Conservation (phyloP, 1,284 basidiomycete species). For the Volvariella surrecta region DNA sequence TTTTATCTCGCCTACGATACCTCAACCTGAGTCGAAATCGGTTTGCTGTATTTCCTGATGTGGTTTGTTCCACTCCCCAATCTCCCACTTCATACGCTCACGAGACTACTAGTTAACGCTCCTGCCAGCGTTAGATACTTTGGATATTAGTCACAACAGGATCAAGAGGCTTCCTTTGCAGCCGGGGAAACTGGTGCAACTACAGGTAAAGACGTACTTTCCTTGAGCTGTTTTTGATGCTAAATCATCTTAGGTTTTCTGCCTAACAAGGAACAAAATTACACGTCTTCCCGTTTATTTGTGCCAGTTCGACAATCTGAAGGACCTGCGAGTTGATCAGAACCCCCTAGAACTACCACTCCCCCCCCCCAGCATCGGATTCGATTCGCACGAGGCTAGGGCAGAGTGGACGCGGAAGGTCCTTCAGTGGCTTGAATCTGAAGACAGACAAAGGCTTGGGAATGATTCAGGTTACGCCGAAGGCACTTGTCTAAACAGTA, state of each 20-base stretch:
- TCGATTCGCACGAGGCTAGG: slow-evolving; percentile 44
- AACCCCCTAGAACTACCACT: slow-evolving; percentile 94
- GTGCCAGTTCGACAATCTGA: slow-evolving; percentile 62
- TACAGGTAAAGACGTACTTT: slow-evolving; percentile 46
- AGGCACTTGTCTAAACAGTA: slow-evolving; percentile 28
- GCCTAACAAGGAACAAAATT: slow-evolving; percentile 81
- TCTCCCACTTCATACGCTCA: slow-evolving; percentile 6
- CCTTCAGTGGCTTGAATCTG: slow-evolving; percentile 67
- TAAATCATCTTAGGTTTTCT: slow-evolving; percentile 60
- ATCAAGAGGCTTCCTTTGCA: slow-evolving; percentile 73
- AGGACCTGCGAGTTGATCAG: slow-evolving; percentile 81
- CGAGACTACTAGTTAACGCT: slow-evolving; percentile 56
- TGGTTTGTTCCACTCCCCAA: slow-evolving; percentile 47
- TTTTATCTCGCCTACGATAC: slow-evolving; percentile 78
- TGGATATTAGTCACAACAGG: slow-evolving; percentile 93
- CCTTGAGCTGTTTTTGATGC: slow-evolving; percentile 8
- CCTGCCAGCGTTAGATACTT: slow-evolving; percentile 85
- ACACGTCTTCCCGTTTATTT: slow-evolving; percentile 76
- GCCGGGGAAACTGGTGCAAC: slow-evolving; percentile 73
- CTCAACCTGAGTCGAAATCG: slow-evolving; percentile 89
- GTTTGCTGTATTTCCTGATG: slow-evolving; percentile 79
- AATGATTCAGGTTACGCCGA: slow-evolving; percentile 39
- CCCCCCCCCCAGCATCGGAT: slow-evolving; percentile 34
- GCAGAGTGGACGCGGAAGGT: slow-evolving; percentile 67
- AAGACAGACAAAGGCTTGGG: slow-evolving; percentile 26